These are phyloP conservation scores for Filosporella fistucella DNA, from an alignment of 495 filamentous ascomycete species.

Conservation along the genomic window DNA sequence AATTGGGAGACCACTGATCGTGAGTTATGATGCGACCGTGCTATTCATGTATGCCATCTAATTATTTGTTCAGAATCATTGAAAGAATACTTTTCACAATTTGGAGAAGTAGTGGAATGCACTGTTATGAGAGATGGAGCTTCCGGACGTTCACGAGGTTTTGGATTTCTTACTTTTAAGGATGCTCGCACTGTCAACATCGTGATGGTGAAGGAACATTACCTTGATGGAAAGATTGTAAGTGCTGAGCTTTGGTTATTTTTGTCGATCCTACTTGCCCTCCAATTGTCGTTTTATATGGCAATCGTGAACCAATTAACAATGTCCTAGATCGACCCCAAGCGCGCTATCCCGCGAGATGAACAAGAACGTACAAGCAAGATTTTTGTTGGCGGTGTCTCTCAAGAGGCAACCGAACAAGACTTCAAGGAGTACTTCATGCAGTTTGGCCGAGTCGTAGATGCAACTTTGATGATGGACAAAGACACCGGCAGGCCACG, in stretches of 20 bases:
- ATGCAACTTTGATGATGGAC: constrained; percentile 99
- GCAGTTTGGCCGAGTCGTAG: constrained; percentile 92
- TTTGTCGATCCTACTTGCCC: too few species aligned
- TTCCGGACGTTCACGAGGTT: constrained; percentile 89
- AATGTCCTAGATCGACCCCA: constrained; percentile 81
- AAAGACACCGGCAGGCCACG: constrained; percentile 95
- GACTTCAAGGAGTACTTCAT: constrained; percentile 96
- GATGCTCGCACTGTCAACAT: constrained; percentile 97
- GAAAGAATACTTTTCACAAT: constrained; percentile 98
- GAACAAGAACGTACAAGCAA: constrained; percentile 97
- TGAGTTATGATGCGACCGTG: constrained; percentile 53
- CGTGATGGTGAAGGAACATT: constrained; percentile 99
- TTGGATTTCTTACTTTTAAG: constrained; percentile 96
- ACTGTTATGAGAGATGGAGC: constrained; percentile 97
- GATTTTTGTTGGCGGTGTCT: constrained; percentile 97
- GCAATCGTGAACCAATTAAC: too few species aligned
- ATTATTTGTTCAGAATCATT: constrained; percentile 69
- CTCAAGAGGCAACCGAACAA: constrained; percentile 90
- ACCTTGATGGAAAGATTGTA: constrained; percentile 97
- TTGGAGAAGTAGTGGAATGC: constrained; percentile 94
- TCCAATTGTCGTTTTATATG: too few species aligned
- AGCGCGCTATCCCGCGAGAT: constrained; percentile 94
- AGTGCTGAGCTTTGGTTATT: constrained; percentile 35
- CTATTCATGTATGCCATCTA: constrained; percentile 12
- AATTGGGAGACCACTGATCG: constrained; percentile 99